phyloP scores from a whole-genome alignment of 306 rosid species.

The Quercus wislizeni region DNA sequence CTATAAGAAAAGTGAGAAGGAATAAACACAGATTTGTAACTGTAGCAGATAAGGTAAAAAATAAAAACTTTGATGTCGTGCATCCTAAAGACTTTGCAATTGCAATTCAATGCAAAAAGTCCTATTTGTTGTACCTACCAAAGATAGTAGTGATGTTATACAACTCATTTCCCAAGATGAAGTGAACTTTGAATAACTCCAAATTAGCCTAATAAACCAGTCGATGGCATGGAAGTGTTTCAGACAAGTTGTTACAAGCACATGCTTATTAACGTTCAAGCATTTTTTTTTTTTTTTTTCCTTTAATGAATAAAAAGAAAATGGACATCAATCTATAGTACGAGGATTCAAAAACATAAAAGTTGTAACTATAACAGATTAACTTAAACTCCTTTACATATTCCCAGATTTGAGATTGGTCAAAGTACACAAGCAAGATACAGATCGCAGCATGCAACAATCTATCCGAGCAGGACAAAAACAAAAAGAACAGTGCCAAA shows the following conservation, averaged over 20 bases:
- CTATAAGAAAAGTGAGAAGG: too few relatives aligned
- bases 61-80: too few relatives aligned
- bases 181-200: not conserved
- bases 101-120: too few relatives aligned
- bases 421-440: conserved; percentile 10
- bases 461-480: conserved; percentile 18
- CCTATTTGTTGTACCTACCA: too few relatives aligned
- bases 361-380: not conserved
- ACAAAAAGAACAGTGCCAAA: conserved; percentile 14
- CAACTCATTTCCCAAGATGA: not conserved
- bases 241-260: not conserved
- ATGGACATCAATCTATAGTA: not conserved
- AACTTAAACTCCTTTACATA: not conserved
- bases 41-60: too few relatives aligned
- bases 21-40: too few relatives aligned
- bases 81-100: too few relatives aligned
- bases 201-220: not conserved
- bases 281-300: not conserved
- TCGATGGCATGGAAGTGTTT: not conserved
- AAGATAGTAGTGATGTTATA: too few relatives aligned
- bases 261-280: too few relatives aligned
- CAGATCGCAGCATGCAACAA: conserved; percentile 57
- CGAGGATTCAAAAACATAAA: not conserved
- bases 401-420: not conserved
- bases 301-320: too few relatives aligned